phyloP scores from a whole-genome alignment of 2,329 filamentous ascomycete genomes.

The Coniochaeta ligniaria region DNA sequence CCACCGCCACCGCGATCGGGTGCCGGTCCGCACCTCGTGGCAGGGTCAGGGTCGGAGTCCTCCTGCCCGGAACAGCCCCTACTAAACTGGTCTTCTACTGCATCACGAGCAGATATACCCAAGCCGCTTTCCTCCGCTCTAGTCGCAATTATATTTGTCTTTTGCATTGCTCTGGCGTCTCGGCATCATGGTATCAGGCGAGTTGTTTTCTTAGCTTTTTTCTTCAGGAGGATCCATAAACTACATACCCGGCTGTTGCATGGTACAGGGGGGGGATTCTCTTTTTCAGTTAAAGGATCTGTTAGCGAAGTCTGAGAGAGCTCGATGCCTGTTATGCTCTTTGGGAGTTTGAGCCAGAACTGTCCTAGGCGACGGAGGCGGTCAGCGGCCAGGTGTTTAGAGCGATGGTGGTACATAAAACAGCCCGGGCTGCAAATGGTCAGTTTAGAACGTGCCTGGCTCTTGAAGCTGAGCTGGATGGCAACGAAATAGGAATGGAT shows the following conservation, averaged over 20 bases:
- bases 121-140: background rate
- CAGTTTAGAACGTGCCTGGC: background rate
- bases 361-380: background rate
- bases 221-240: conserved; percentile 5
- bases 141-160: background rate
- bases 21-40: conserved; percentile 15
- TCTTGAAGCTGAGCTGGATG: background rate
- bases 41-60: conserved; percentile 19
- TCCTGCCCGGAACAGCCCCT: conserved; percentile 19
- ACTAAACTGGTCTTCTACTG: conserved; percentile 8
- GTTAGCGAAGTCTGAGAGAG: background rate
- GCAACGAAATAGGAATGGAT: background rate
- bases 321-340: background rate
- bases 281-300: background rate
- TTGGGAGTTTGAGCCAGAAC: background rate
- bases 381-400: background rate
- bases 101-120: background rate
- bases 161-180: conserved; percentile 13
- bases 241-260: conserved; percentile 11
- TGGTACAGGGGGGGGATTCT: conserved; percentile 3
- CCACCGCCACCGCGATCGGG: conserved; percentile 20
- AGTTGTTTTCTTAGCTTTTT: background rate
- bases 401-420: background rate
- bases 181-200: conserved; percentile 6
- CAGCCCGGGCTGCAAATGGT: background rate